Evolutionary conservation across 2,329 filamentous ascomycete species (phyloP).

Genomic region (Trichoderma sp.): DNA sequence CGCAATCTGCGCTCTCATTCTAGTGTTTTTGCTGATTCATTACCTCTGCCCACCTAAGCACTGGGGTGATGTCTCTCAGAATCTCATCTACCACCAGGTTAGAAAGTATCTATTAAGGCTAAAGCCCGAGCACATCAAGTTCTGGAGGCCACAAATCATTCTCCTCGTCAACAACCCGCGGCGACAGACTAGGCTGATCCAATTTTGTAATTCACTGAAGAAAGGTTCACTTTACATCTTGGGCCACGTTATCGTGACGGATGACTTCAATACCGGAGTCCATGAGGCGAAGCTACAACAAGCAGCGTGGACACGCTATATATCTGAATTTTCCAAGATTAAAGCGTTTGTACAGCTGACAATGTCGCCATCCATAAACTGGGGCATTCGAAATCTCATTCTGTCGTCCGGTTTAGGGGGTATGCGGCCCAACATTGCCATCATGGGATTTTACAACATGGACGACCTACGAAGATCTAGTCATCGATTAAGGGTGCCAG

Average conservation of each 20-base stretch:
- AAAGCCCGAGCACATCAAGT: constrained; percentile 86
- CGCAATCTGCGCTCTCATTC: constrained; percentile 69
- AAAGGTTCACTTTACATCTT: constrained; percentile 83
- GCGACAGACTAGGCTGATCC: constrained; percentile 78
- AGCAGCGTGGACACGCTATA: constrained; percentile 79
- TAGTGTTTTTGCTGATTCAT: constrained; percentile 82
- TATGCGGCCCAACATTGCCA: constrained; percentile 85
- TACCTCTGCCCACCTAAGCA: constrained; percentile 82
- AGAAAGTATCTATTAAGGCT: constrained; percentile 83
- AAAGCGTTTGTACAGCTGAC: constrained; percentile 88
- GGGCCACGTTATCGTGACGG: constrained; percentile 82
- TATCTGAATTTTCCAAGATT: constrained; percentile 75
- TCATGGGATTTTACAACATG: constrained; percentile 77
- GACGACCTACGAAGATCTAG: constrained; percentile 66
- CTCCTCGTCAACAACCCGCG: constrained; percentile 80
- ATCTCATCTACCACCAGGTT: constrained; percentile 81
- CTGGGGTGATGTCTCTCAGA: constrained; percentile 89
- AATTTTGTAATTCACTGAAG: constrained; percentile 89
- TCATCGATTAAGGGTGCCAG: constrained; percentile 57
- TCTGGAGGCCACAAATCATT: constrained; percentile 86
- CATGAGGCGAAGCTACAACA: constrained; percentile 80
- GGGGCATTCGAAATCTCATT: constrained; percentile 81
- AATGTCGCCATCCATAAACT: constrained; percentile 78
- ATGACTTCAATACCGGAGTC: constrained; percentile 75
- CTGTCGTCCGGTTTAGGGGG: constrained; percentile 78